A percentile compares a stretch with the other conserved stretches of the same genome.
Evolutionary conservation across 768 basidiomycete species (phyloP).

Genomic region (Pleurotus platypus): DNA sequence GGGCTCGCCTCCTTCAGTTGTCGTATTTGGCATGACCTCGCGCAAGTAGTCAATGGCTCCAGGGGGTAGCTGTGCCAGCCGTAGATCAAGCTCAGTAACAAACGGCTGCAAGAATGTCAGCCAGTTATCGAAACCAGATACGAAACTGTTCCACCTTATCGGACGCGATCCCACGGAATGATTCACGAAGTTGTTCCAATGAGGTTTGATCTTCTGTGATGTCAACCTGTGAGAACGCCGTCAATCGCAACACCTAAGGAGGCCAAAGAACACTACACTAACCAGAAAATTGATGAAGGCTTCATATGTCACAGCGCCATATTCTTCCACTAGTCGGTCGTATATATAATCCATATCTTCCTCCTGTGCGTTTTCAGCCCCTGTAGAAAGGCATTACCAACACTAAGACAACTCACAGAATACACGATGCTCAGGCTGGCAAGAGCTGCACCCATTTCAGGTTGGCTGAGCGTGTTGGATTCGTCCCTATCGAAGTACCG

Average conservation of each 20-base stretch:
- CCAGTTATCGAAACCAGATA: background rate
- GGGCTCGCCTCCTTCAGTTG: slow-evolving; percentile 53
- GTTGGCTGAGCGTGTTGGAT: slow-evolving; percentile 77
- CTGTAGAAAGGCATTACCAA: background rate
- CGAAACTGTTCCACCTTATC: slow-evolving; percentile 63
- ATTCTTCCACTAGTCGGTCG: slow-evolving; percentile 71
- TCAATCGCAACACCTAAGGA: slow-evolving; percentile 2
- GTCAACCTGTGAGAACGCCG: slow-evolving; percentile 60
- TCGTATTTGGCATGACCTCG: slow-evolving; percentile 68
- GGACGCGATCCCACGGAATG: slow-evolving; percentile 88
- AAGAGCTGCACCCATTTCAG: slow-evolving; percentile 91
- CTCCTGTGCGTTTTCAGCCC: slow-evolving; percentile 42
- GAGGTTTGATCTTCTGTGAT: slow-evolving; percentile 96
- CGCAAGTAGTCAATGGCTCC: slow-evolving; percentile 77
- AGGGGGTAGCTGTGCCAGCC: slow-evolving; percentile 74
- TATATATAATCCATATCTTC: slow-evolving; percentile 86
- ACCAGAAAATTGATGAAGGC: slow-evolving; percentile 91
- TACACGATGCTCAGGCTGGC: slow-evolving; percentile 94
- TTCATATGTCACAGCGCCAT: slow-evolving; percentile 89
- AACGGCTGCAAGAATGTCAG: slow-evolving; percentile 60
- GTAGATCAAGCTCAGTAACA: slow-evolving; percentile 91
- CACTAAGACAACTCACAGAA: slow-evolving; percentile 43
- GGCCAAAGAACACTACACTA: slow-evolving; percentile 26
- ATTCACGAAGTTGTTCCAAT: slow-evolving; percentile 85
- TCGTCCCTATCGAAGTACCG: slow-evolving; percentile 95